phyloP scores from a whole-genome alignment of 164 flowering plant species.

The Dillenia turbinata region DNA sequence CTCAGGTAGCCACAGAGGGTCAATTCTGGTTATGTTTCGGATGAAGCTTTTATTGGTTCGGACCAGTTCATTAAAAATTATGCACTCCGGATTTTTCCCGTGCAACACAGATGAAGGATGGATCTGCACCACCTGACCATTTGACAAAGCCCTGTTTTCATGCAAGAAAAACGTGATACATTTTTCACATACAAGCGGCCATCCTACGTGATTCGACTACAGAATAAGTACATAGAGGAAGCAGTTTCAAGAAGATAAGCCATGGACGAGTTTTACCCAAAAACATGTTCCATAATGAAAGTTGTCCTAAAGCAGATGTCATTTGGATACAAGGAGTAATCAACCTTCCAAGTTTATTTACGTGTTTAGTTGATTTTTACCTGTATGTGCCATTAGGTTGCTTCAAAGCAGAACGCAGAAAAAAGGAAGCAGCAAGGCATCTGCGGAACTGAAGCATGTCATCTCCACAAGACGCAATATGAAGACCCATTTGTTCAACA shows the following conservation, averaged over 20 bases:
- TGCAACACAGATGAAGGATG: slow-evolving; percentile 83
- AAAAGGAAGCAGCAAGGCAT: slow-evolving; percentile 94
- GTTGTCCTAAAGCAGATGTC: too few species aligned
- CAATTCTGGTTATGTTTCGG: slow-evolving; percentile 72
- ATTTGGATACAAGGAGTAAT: too few species aligned
- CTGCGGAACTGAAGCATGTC: slow-evolving; percentile 75
- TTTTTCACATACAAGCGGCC: too few species aligned
- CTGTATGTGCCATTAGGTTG: slow-evolving; percentile 90
- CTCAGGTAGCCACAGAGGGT: slow-evolving; percentile 81
- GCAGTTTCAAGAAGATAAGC: too few species aligned
- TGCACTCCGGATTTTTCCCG: slow-evolving; percentile 68
- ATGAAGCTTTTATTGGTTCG: slow-evolving; percentile 68
- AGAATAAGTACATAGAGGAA: too few species aligned
- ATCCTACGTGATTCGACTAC: too few species aligned
- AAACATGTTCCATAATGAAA: too few species aligned
- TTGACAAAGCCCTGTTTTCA: slow-evolving; percentile 63
- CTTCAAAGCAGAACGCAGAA: slow-evolving; percentile 76
- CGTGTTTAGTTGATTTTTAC: slow-evolving; percentile 21
- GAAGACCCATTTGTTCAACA: slow-evolving; percentile 77
- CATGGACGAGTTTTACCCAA: too few species aligned
- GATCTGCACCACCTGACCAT: slow-evolving; percentile 68
- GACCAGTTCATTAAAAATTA: slow-evolving; percentile 78
- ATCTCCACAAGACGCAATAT: slow-evolving; percentile 76
- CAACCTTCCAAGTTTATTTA: too few species aligned
- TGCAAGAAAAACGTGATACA: background rate